Percentiles rank a stretch among this genome's conserved stretches.
These are phyloP conservation scores for Podosphaera xanthii DNA, from an alignment of 2,329 filamentous ascomycete species.

Conservation along the genomic window DNA sequence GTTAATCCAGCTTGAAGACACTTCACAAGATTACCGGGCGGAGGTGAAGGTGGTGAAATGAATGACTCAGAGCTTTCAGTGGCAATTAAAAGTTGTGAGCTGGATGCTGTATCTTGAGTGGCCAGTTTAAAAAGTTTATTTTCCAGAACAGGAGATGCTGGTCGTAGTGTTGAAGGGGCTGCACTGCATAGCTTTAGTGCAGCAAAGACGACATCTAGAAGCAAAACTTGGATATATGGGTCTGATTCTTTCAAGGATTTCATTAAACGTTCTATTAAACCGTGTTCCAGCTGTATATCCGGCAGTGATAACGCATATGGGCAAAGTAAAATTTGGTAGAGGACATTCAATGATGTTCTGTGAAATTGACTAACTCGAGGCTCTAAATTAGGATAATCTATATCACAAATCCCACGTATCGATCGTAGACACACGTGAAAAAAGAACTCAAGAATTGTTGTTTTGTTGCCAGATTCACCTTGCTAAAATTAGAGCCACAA, in stretches of 20 bases:
- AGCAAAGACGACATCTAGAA: conserved; percentile 58
- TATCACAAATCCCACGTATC: conserved; percentile 24
- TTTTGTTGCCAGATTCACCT: conserved; percentile 31
- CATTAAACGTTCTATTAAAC: conserved; percentile 45
- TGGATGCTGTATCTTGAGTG: conserved; percentile 15
- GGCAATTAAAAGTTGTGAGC: conserved; percentile 21
- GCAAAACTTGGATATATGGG: conserved; percentile 48
- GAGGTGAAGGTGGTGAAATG: conserved; percentile 22
- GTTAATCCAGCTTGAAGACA: conserved; percentile 67
- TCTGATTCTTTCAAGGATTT: conserved; percentile 37
- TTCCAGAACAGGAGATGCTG: conserved; percentile 11
- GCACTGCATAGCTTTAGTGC: conserved; percentile 42
- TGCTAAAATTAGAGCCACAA: background rate
- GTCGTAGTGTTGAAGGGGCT: conserved; percentile 5
- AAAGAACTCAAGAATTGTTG: conserved; percentile 45
- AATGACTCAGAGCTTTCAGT: conserved; percentile 22
- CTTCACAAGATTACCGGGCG: conserved; percentile 51
- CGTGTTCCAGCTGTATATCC: conserved; percentile 43
- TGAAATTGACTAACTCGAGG: conserved; percentile 42
- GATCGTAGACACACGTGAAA: conserved; percentile 41
- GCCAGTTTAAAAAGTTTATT: conserved; percentile 7
- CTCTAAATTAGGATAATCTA: conserved; percentile 18
- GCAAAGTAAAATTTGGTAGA: conserved; percentile 45
- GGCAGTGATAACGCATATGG: conserved; percentile 35
- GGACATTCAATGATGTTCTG: conserved; percentile 42